phyloP scores from a whole-genome alignment of 176 grass and related monocot species.

The Musa schizocarpa region DNA sequence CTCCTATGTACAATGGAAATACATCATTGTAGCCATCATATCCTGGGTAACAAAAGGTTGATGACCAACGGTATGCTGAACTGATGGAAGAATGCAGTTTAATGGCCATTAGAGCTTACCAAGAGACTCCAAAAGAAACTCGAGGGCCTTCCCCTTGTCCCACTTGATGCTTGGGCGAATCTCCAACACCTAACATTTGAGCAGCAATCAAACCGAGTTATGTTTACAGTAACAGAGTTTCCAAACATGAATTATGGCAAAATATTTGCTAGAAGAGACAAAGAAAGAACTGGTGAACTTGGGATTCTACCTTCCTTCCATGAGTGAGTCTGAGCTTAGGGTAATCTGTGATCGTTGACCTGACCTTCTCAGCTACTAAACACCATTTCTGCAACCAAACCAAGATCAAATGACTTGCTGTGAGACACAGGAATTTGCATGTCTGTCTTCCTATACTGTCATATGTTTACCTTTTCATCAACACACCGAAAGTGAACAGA shows the following conservation, averaged over 20 bases:
- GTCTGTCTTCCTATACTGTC: not conserved
- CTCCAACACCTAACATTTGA: constrained; percentile 11
- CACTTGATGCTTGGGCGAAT: constrained; percentile 18
- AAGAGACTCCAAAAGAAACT: constrained; percentile 15
- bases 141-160: constrained; percentile 18
- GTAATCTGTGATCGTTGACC: constrained; percentile 3
- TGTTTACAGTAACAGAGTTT: not conserved
- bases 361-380: not conserved
- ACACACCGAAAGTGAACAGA: constrained; percentile 18
- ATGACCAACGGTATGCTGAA: not conserved
- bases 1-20: constrained; percentile 8
- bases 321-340: constrained; percentile 9
- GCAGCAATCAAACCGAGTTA: not conserved
- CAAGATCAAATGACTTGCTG: not conserved
- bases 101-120: not conserved
- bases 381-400: constrained; percentile 2
- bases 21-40: constrained; percentile 3
- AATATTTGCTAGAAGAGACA: not conserved
- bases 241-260: not conserved
- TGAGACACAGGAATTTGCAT: not conserved
- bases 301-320: constrained; percentile 10
- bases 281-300: not conserved
- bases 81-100: not conserved
- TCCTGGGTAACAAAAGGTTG: not conserved
- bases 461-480: constrained; percentile 5